Evolutionary conservation across 1,284 basidiomycete species (phyloP).

Genomic region (Amylostereum areolatum): DNA sequence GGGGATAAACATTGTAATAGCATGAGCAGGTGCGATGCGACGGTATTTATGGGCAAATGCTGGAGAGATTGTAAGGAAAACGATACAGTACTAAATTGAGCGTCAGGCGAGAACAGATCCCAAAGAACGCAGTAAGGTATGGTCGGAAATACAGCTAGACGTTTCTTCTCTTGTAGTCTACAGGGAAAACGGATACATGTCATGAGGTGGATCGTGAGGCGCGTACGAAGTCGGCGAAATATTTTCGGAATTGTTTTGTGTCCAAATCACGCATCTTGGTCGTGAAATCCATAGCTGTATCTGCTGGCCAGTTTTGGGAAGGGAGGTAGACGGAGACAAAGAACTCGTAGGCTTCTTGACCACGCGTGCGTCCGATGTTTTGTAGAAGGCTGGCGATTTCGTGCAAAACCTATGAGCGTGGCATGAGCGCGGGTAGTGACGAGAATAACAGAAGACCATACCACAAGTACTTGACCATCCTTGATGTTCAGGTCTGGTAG

Average conservation of each 20-base stretch:
- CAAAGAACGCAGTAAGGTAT: too few relatives aligned
- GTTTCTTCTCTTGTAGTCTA: too few relatives aligned
- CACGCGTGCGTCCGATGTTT: slow-evolving; percentile 71
- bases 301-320: slow-evolving; percentile 80
- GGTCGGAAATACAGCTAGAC: too few relatives aligned
- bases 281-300: slow-evolving; percentile 76
- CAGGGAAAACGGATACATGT: too few relatives aligned
- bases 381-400: slow-evolving; percentile 88
- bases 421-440: background rate
- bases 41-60: too few relatives aligned
- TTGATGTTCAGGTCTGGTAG: slow-evolving; percentile 80
- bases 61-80: too few relatives aligned
- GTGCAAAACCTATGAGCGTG: slow-evolving; percentile 63
- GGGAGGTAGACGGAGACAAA: slow-evolving; percentile 81
- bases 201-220: slow-evolving; percentile 59
- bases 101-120: too few relatives aligned
- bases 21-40: too few relatives aligned
- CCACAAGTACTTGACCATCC: slow-evolving; percentile 81
- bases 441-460: slow-evolving; percentile 31
- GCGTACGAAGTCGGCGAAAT: slow-evolving; percentile 81
- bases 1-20: too few relatives aligned
- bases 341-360: slow-evolving; percentile 81
- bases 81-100: too few relatives aligned
- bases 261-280: slow-evolving; percentile 76
- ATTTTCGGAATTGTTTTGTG: slow-evolving; percentile 81